Percentiles rank a stretch among this genome's conserved stretches.
phyloP scores from a whole-genome alignment of 2,329 filamentous ascomycete genomes.

The Pestalotiopsis sp. region DNA sequence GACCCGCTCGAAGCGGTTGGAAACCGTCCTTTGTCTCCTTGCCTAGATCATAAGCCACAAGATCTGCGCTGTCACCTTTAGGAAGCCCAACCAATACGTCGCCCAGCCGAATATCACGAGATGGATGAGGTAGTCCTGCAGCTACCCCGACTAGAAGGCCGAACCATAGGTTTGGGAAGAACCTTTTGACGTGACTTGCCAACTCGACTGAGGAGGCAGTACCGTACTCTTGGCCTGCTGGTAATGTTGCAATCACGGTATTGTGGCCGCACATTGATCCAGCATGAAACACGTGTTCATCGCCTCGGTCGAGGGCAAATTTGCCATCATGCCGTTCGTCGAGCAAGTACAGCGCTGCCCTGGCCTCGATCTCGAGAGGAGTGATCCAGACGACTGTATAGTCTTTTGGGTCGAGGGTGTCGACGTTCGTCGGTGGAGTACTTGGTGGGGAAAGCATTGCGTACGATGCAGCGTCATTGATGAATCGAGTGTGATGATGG shows the following conservation, averaged over 20 bases:
- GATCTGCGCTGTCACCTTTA: conserved; percentile 23
- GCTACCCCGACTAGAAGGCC: conserved; percentile 39
- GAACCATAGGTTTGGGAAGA: conserved; percentile 39
- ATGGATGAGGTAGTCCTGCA: conserved; percentile 35
- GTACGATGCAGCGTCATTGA: no score
- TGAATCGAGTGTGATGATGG: no score
- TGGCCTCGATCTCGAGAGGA: conserved; percentile 38
- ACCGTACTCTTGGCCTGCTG: conserved; percentile 36
- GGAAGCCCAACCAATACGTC: conserved; percentile 37
- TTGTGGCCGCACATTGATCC: conserved; percentile 39
- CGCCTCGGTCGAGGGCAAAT: conserved; percentile 32
- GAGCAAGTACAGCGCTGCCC: conserved; percentile 33
- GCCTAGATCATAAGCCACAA: conserved; percentile 36
- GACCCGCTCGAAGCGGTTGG: conserved; percentile 26
- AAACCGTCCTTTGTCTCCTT: conserved; percentile 33
- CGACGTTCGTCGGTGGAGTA: background rate
- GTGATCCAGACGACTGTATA: conserved; percentile 42
- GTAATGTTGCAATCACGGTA: conserved; percentile 36
- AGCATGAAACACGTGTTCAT: conserved; percentile 39
- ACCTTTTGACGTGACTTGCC: conserved; percentile 34
- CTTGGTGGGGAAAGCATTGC: background rate
- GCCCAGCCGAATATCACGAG: conserved; percentile 39
- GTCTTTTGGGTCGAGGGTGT: conserved; percentile 13
- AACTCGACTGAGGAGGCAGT: conserved; percentile 35
- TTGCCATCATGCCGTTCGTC: conserved; percentile 33